Evolutionary conservation across 306 rosid species (phyloP).

Genomic region (Calophaca sinica): DNA sequence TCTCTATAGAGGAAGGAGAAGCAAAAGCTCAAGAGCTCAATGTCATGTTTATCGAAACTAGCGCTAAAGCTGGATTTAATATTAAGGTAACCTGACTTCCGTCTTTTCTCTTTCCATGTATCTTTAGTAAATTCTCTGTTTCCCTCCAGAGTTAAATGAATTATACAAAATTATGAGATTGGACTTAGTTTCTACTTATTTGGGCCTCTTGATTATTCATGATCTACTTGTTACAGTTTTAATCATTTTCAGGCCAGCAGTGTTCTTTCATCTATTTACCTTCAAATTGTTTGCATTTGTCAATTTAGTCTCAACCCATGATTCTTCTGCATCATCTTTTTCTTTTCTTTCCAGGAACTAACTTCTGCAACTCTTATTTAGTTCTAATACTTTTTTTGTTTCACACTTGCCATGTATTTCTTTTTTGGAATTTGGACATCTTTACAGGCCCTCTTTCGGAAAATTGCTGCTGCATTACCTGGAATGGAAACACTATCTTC

Average conservation of each 20-base stretch:
- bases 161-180: background rate
- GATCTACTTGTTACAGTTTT: background rate
- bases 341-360: background rate
- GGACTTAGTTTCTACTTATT: background rate
- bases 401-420: slow-evolving; percentile 4
- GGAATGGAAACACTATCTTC: slow-evolving; percentile 85
- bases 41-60: slow-evolving; percentile 79
- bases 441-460: slow-evolving; percentile 71
- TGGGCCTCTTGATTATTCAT: background rate
- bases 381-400: slow-evolving; percentile 2
- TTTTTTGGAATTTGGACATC: slow-evolving; percentile 12
- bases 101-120: slow-evolving; percentile 2
- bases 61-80: slow-evolving; percentile 84
- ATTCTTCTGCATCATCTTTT: slow-evolving; percentile 7
- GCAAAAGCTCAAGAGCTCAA: slow-evolving; percentile 71
- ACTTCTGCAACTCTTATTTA: background rate
- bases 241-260: slow-evolving; percentile 3
- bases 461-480: slow-evolving; percentile 77
- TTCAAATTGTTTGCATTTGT: background rate
- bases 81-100: slow-evolving; percentile 59
- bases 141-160: background rate
- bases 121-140: slow-evolving; percentile 10
- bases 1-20: slow-evolving; percentile 83
- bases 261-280: background rate
- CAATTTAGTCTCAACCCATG: background rate